Evolutionary conservation across 2,329 filamentous ascomycete species (phyloP).

Genomic region (Stachybotrys chartarum): DNA sequence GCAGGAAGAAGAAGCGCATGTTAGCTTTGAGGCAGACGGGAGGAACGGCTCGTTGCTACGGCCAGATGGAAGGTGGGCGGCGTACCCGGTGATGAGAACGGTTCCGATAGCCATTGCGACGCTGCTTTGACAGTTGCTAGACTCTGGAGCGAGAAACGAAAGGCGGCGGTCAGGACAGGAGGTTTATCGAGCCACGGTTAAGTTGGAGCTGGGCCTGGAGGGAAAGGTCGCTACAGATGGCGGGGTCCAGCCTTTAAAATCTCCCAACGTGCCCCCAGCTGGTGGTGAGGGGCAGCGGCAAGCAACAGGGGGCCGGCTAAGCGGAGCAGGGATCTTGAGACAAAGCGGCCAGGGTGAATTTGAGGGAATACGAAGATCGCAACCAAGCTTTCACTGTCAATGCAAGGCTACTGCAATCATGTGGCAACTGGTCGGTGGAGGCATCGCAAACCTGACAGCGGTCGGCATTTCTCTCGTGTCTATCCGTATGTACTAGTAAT

Average conservation of each 20-base stretch:
- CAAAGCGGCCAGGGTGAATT: background rate
- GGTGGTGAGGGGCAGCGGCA: background rate
- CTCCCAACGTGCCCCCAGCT: background rate
- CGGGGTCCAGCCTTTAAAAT: background rate
- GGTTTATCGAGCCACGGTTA: conserved; percentile 1
- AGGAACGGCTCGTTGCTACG: background rate
- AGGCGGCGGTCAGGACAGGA: conserved; percentile 12
- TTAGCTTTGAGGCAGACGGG: conserved; percentile 10
- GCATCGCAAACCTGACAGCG: too few species aligned
- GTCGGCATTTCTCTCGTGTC: too few species aligned
- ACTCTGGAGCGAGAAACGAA: background rate
- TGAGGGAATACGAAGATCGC: background rate
- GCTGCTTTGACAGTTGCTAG: background rate
- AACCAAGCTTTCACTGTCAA: background rate
- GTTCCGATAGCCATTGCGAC: conserved; percentile 69
- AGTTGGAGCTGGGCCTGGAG: background rate
- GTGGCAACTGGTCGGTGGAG: too few species aligned
- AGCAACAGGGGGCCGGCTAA: background rate
- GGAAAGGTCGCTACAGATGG: background rate
- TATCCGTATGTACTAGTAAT: too few species aligned
- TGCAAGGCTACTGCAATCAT: too few species aligned
- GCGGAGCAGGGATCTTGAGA: background rate
- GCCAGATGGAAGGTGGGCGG: background rate
- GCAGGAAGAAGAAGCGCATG: conserved; percentile 3
- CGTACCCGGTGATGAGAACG: conserved; percentile 84